Percentiles rank a stretch among this genome's conserved stretches.
phyloP scores from a whole-genome alignment of 2,329 filamentous ascomycete species.

The Metarhizium anisopliae region DNA sequence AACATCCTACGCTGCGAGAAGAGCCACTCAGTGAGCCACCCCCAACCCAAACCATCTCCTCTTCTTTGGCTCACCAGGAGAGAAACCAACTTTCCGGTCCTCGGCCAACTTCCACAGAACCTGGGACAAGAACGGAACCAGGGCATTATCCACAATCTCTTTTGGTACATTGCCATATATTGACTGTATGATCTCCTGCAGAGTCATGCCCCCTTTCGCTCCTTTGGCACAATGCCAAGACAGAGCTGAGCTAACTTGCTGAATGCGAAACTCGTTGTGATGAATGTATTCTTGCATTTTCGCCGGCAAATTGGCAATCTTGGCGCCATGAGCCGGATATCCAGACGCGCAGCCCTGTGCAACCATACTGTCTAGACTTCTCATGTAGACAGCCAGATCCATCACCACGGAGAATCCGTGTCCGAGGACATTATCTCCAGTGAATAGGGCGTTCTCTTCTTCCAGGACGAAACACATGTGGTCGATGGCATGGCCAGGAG shows the following conservation, averaged over 20 bases:
- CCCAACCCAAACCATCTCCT: not conserved
- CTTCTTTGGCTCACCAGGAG: not conserved
- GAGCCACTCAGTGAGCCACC: not conserved
- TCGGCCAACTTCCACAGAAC: conserved; percentile 1
- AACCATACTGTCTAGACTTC: conserved; percentile 52
- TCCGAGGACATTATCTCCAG: conserved; percentile 65
- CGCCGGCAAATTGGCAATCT: too few species aligned
- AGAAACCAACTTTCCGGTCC: not conserved
- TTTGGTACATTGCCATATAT: not conserved
- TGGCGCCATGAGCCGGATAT: too few species aligned
- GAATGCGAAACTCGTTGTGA: too few species aligned
- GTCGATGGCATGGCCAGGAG: conserved; percentile 62
- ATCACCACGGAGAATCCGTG: conserved; percentile 69
- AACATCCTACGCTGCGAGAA: not conserved
- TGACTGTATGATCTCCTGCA: not conserved
- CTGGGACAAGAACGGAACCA: not conserved
- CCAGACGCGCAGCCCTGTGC: too few species aligned
- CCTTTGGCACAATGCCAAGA: not conserved
- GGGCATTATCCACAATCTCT: not conserved
- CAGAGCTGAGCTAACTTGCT: too few species aligned
- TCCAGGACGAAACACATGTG: conserved; percentile 55
- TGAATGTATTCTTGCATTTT: too few species aligned
- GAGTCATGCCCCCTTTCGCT: not conserved
- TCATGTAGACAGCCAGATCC: conserved; percentile 53
- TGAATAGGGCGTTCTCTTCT: conserved; percentile 63